phyloP scores from a whole-genome alignment of 495 filamentous ascomycete species.

The Articulospora tetracladia region DNA sequence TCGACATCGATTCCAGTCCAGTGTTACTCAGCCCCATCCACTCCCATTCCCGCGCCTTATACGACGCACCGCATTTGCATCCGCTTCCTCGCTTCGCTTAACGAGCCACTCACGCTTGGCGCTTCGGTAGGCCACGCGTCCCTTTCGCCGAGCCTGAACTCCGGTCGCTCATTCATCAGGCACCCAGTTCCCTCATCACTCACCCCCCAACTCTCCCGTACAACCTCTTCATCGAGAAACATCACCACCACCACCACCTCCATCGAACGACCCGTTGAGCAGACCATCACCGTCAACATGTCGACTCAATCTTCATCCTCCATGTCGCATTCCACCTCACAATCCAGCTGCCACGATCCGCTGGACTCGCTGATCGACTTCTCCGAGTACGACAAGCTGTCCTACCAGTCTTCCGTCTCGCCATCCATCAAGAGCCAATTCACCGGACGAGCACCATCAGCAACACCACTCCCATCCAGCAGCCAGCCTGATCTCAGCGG shows the following conservation, averaged over 20 bases:
- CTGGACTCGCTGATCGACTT: conserved; percentile 42
- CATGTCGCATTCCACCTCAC: conserved; percentile 28
- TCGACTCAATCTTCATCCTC: conserved; percentile 15
- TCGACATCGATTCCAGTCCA: too few species aligned
- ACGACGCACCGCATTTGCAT: background rate
- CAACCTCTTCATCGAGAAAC: background rate
- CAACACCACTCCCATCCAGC: conserved; percentile 31
- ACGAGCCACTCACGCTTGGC: background rate
- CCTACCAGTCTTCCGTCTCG: conserved; percentile 42
- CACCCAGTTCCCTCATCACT: conserved; percentile 25
- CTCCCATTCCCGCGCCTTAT: background rate
- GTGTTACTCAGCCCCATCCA: background rate
- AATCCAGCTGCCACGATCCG: conserved; percentile 29
- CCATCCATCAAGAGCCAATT: conserved; percentile 34
- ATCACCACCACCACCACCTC: background rate
- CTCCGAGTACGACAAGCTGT: conserved; percentile 39
- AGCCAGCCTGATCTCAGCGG: conserved; percentile 59
- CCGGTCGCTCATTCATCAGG: conserved; percentile 29
- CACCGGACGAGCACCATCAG: conserved; percentile 27
- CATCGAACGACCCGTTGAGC: background rate
- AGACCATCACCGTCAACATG: background rate
- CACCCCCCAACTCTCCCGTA: conserved; percentile 8
- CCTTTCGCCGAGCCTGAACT: conserved; percentile 11
- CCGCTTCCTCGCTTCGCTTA: background rate
- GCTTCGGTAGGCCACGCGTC: conserved; percentile 17